These are phyloP conservation scores for Astrephomene gubernaculifera DNA, from an alignment of 139 green algal species.

Conservation along the genomic window DNA sequence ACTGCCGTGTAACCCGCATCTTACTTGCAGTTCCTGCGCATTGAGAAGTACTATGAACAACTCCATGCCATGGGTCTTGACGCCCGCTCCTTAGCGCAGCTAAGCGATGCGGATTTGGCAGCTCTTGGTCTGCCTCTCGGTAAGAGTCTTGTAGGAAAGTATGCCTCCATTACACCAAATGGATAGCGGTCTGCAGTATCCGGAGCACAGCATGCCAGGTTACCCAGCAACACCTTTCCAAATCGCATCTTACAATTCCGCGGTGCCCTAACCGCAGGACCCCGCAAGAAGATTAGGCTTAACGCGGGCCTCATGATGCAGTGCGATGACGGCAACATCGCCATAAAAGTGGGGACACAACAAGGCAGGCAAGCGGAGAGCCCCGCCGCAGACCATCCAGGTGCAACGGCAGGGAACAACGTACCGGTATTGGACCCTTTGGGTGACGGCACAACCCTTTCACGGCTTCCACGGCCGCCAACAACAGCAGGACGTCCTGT, in stretches of 20 bases:
- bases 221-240: neutral
- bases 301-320: conserved; percentile 38
- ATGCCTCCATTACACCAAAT: too few relatives aligned
- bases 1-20: too few relatives aligned
- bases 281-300: conserved; percentile 37
- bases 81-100: conserved; percentile 1
- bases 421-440: too few relatives aligned
- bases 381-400: too few relatives aligned
- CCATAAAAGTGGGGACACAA: too few relatives aligned
- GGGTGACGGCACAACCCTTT: too few relatives aligned
- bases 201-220: neutral
- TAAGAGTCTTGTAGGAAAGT: too few relatives aligned
- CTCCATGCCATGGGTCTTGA: neutral
- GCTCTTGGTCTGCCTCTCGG: conserved; percentile 25
- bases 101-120: conserved; percentile 18
- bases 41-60: conserved; percentile 23
- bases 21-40: conserved; percentile 29
- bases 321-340: too few relatives aligned
- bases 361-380: too few relatives aligned
- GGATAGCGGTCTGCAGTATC: neutral
- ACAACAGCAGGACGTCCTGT: too few relatives aligned
- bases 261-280: neutral
- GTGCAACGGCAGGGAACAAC: too few relatives aligned
- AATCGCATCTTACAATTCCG: neutral
- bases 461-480: too few relatives aligned